Conservation (phyloP, 495 filamentous ascomycete genomes). For the Lasiosphaeriaceae sp. region DNA sequence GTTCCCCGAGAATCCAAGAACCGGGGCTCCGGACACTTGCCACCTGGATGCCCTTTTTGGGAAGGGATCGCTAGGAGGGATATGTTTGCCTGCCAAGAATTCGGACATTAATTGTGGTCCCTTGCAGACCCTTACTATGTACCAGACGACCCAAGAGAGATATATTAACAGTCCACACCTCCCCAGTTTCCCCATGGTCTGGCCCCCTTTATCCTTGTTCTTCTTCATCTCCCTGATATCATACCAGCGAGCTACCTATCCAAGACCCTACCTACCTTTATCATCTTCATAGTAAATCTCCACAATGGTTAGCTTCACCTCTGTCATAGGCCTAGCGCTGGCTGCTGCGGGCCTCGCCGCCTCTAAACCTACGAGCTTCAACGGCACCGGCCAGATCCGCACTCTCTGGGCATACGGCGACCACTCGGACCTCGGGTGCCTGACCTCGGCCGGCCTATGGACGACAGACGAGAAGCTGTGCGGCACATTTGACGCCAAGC, state of each 20-base stretch:
- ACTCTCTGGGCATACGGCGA: slow-evolving; percentile 15
- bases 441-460: slow-evolving; percentile 19
- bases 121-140: not conserved
- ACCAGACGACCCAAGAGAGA: not conserved
- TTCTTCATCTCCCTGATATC: not conserved
- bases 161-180: not conserved
- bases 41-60: not conserved
- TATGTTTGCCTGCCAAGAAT: not conserved
- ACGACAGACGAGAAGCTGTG: slow-evolving; percentile 17
- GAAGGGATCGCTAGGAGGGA: not conserved
- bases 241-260: not conserved
- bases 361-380: slow-evolving; percentile 2
- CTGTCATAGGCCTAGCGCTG: not conserved
- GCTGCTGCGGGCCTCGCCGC: not conserved
- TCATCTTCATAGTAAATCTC: no score
- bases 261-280: no score
- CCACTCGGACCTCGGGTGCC: slow-evolving; percentile 23
- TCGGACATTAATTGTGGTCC: not conserved
- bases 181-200: not conserved
- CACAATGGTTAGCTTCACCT: not conserved
- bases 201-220: not conserved
- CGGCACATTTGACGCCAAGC: slow-evolving; percentile 14
- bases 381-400: slow-evolving; percentile 20
- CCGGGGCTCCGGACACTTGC: not conserved
- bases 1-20: not conserved